Base-by-base conservation (phyloP, 805 yeast genomes). In the Candida anglica region DNA sequence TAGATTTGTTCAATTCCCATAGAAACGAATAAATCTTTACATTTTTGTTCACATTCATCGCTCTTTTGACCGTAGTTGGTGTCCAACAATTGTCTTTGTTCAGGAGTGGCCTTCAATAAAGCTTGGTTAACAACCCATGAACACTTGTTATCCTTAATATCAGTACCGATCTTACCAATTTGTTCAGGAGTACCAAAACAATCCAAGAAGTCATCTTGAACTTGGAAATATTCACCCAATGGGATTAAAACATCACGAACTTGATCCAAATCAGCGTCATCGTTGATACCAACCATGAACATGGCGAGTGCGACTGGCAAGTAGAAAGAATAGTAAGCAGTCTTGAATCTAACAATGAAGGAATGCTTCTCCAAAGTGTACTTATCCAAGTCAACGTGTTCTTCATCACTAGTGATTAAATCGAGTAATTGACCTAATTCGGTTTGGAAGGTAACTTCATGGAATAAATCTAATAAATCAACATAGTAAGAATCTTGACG, bases 81-180 rank as follows among this genome's bases (percentile, higher is more conserved):
- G 53, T 93, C 98, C 46, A 93, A 75, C 3, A 83, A 39, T 46
- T 70, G 60, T 63, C 97, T 83, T 69, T 93, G 97, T 43, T 80
- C 93, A 27, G 87, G 77, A 18, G 76, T 71, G 34, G 77, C 91
- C 46, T 80, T 66, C 58, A 81, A 74, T 50, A 93, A 75, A 6
- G 98, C 98, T 48, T 86, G 85, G 72, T 93, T 93, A 52, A 93
- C 76, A 36, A 93, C 80, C 99, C 99, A 93, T 28, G 96, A 85
- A 65, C 99, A 93, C 66, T 93, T 93, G 77, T 93, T 93, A 66
- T 93, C 99, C 68, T 85, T 85, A 56, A 93, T 93, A 60, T 93
- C 99, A 40, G 98, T 93, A 48, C 99, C 99, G 48, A 93, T 87
- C 73, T 93, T 93, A 43, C 99, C 99, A 55, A 89, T 93, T 53